Evolutionary conservation across 2,329 filamentous ascomycete genomes (phyloP).

Genomic region (Cladosporium sp.): DNA sequence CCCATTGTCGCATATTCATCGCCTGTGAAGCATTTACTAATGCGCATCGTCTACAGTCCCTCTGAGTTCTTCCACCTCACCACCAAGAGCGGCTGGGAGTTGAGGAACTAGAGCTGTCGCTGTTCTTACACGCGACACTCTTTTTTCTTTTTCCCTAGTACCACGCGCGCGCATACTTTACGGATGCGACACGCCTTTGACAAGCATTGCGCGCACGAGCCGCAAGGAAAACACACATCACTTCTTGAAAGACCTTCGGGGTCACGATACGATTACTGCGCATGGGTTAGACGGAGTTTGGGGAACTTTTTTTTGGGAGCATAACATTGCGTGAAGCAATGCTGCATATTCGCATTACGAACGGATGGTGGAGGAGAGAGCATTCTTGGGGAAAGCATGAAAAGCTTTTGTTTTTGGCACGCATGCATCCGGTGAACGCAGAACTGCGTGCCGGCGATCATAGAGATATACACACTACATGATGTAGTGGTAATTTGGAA

Average conservation of each 20-base stretch:
- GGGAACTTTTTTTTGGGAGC: background rate
- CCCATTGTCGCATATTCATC: background rate
- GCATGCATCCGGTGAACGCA: constrained; percentile 4
- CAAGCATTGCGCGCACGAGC: background rate
- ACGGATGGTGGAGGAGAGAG: background rate
- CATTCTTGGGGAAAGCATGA: background rate
- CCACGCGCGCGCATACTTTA: background rate
- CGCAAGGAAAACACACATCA: background rate
- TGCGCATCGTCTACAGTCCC: constrained; percentile 18
- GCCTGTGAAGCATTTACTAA: background rate
- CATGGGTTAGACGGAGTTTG: background rate
- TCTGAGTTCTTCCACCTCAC: constrained; percentile 30
- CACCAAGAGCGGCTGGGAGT: constrained; percentile 17
- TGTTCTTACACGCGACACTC: background rate
- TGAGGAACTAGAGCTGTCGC: constrained; percentile 14
- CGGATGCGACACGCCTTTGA: background rate
- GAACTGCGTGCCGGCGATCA: background rate
- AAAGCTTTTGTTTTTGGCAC: background rate
- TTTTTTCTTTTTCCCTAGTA: background rate
- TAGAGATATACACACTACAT: background rate
- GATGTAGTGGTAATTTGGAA: background rate
- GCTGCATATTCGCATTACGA: constrained; percentile 1
- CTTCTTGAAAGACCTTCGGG: background rate
- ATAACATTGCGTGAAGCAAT: background rate
- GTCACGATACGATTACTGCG: constrained; percentile 9